Evolutionary conservation across 116 monocot genomes (phyloP).

Genomic region (Zostera marina): DNA sequence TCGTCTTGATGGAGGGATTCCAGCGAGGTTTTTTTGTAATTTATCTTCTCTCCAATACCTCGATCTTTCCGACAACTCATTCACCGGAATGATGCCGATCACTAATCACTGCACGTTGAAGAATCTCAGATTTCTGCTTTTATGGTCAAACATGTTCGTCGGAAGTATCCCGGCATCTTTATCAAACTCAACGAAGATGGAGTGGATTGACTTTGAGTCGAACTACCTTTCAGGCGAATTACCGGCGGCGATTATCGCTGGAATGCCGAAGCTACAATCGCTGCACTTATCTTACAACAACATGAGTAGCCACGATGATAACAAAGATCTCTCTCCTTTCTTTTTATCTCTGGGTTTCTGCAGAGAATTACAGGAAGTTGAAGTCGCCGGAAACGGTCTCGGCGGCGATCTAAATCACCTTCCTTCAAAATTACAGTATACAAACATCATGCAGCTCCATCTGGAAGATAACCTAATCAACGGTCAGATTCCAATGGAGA

Average conservation of each 20-base stretch:
- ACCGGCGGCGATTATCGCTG: slow-evolving; percentile 33
- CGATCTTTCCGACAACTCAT: slow-evolving; percentile 74
- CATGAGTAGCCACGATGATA: slow-evolving; percentile 16
- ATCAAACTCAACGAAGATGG: slow-evolving; percentile 34
- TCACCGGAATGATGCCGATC: slow-evolving; percentile 36
- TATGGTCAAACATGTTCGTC: slow-evolving; percentile 49
- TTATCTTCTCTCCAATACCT: slow-evolving; percentile 38
- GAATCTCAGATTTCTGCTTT: slow-evolving; percentile 30
- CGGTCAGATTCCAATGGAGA: slow-evolving; percentile 53
- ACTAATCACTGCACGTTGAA: slow-evolving; percentile 13
- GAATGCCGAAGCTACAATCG: slow-evolving; percentile 24
- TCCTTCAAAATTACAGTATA: slow-evolving; percentile 16
- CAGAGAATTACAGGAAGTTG: slow-evolving; percentile 50
- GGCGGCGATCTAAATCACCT: slow-evolving; percentile 34
- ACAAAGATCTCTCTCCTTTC: slow-evolving; percentile 37
- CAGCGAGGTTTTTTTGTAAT: slow-evolving; percentile 52
- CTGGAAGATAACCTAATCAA: slow-evolving; percentile 52
- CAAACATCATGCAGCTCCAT: slow-evolving; percentile 34
- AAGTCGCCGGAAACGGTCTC: slow-evolving; percentile 55
- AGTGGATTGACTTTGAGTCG: slow-evolving; percentile 50
- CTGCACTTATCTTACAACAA: slow-evolving; percentile 68
- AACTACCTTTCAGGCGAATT: slow-evolving; percentile 46
- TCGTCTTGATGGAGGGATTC: slow-evolving; percentile 31
- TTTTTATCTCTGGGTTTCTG: slow-evolving; percentile 39
- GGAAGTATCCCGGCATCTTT: slow-evolving; percentile 43